Base-by-base conservation (phyloP, 2,329 filamentous ascomycete genomes). In the Aspergillus intermedius region DNA sequence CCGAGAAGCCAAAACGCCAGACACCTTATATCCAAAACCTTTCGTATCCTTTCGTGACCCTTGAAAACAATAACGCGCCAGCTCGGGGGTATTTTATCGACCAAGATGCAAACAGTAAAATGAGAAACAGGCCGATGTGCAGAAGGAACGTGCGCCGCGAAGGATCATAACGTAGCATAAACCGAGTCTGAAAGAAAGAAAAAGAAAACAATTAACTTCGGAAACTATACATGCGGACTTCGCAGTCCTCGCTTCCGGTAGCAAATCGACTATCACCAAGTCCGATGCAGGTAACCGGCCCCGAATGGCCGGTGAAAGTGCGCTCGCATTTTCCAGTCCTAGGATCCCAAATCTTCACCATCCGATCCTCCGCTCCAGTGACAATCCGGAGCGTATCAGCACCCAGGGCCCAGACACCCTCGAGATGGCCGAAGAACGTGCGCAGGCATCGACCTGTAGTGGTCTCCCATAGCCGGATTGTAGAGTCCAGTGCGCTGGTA, bases 311-410 rank as follows among this genome's bases (percentile, higher is more conserved):
- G 2, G 88, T 90, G 63, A 95, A 91, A 3, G 91, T 97, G 44
- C 90, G 79, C 67, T 97, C 91, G 68, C 91, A 95, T 62, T 87
- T 89, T 23, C 93, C 93, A 1, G 87, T 91, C 49, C 90, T 77
- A 13, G 91, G 87, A 70, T 97, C 91, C 93, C 93, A 98, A 28
- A 88, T 83, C 74, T 97, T 97, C 60, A 95, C 87, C 82, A 91
- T 94, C 39, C 88, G 84, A 69, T 98, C 93, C 67, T 97, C 90
- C 9, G 88, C 87, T 0, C 91, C 91, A 15, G 86, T 89, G 12
- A 97, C 89, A 13, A 95, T 82, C 9, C 93, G 83, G 17, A 97
- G 74, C 1, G 87, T 91, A 69, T 97, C 91, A 3, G 88, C 91
- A 0, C 87, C 88, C 2, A 98, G 77, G 5, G 88, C 87, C 93